Evolutionary conservation across 345 rosid species (phyloP).

Genomic region (Eutrema yunnanense): DNA sequence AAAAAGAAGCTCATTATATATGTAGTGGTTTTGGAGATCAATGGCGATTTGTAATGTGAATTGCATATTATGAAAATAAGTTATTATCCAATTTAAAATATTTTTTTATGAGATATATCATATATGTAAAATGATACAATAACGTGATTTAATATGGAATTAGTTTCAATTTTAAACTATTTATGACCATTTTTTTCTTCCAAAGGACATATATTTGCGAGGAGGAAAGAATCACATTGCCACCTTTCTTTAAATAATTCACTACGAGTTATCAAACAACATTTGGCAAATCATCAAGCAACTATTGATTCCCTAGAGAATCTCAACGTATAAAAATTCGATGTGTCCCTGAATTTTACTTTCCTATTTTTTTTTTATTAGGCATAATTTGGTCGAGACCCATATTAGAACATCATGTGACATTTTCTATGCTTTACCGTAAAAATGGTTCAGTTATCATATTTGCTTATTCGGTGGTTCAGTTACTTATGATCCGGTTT

Average conservation of each 20-base stretch:
- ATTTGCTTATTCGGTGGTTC: not conserved
- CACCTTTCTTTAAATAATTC: not conserved
- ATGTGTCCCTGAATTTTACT: not conserved
- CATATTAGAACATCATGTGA: not conserved
- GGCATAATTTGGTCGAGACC: not conserved
- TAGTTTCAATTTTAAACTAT: not conserved
- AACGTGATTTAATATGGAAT: not conserved
- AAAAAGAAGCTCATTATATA: not conserved
- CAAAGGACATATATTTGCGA: not conserved
- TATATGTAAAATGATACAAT: not conserved
- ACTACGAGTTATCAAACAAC: not conserved
- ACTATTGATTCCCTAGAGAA: not conserved
- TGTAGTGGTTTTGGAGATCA: not conserved
- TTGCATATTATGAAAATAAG: not conserved
- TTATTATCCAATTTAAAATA: not conserved
- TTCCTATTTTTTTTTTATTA: not conserved
- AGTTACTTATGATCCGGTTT: not conserved
- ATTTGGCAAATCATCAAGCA: not conserved
- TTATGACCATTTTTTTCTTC: not conserved
- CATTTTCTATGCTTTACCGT: not conserved
- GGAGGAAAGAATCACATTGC: not conserved
- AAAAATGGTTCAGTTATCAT: not conserved
- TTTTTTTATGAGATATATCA: not conserved
- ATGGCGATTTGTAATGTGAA: not conserved
- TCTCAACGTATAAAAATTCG: not conserved